Evolutionary conservation across 805 yeast species (phyloP).

Genomic region (Zygosaccharomyces bisporus): DNA sequence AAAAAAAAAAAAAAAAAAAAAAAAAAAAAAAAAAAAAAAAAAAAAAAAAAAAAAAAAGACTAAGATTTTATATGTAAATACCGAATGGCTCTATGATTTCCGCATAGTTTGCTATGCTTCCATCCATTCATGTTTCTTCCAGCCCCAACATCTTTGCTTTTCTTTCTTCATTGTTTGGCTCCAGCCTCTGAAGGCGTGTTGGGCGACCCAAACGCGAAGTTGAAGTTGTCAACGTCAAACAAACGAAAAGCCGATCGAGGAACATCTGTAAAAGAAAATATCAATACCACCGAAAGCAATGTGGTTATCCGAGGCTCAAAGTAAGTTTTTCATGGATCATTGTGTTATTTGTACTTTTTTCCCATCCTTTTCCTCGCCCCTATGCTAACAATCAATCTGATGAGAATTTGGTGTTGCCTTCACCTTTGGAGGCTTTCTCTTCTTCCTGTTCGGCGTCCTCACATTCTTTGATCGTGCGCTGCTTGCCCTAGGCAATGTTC

Average conservation of each 20-base stretch:
- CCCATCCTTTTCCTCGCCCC: not conserved
- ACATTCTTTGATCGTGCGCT: slow-evolving; percentile 86
- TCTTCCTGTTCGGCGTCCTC: slow-evolving; percentile 76
- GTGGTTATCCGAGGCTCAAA: slow-evolving; percentile 75
- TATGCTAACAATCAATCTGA: slow-evolving; percentile 11
- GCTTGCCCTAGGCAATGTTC: slow-evolving; percentile 80
- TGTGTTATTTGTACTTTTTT: not conserved
- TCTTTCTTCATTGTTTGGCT: not conserved
- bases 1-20: too few species aligned
- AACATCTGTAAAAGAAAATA: not conserved
- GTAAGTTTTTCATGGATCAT: slow-evolving; percentile 42
- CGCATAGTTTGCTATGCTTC: too few species aligned
- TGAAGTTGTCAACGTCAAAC: not conserved
- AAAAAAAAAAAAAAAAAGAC: not conserved
- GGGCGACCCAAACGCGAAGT: not conserved
- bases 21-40: too few species aligned
- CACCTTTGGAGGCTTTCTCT: slow-evolving; percentile 75
- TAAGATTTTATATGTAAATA: not conserved
- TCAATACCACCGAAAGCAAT: slow-evolving; percentile 27
- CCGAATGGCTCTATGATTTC: too few species aligned
- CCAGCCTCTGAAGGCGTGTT: not conserved
- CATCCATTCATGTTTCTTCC: too few species aligned
- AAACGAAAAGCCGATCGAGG: not conserved
- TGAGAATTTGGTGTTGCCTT: slow-evolving; percentile 88
- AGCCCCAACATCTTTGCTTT: not conserved